Conservation (phyloP, 768 basidiomycete genomes). For the Daedaleopsis sinensis region DNA sequence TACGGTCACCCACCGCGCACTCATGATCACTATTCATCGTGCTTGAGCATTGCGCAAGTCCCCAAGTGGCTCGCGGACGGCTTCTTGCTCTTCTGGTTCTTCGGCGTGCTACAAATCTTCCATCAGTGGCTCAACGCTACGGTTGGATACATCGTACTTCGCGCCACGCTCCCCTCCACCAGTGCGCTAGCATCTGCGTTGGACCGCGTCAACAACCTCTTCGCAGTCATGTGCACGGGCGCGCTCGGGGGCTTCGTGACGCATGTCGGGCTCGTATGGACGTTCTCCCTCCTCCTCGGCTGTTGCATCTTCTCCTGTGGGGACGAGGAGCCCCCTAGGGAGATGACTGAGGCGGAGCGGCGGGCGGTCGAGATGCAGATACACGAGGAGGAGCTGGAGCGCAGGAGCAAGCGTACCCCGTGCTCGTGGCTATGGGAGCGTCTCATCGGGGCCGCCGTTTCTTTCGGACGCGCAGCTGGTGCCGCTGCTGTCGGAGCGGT, state of each 20-base stretch:
- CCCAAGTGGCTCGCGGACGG: background rate
- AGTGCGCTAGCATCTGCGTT: background rate
- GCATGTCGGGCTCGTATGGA: background rate
- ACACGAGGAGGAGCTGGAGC: too few species aligned
- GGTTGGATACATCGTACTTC: background rate
- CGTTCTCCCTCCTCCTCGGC: background rate
- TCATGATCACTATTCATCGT: background rate
- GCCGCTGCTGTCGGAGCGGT: background rate
- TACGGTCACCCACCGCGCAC: too few species aligned
- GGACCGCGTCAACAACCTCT: background rate
- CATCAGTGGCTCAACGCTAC: background rate
- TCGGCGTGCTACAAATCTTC: background rate
- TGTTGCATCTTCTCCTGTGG: too few species aligned
- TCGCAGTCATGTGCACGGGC: background rate
- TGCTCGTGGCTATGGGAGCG: too few species aligned
- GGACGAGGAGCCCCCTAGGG: too few species aligned
- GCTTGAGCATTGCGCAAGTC: background rate
- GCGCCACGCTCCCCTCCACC: background rate
- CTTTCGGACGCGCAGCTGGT: background rate
- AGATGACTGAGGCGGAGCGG: too few species aligned
- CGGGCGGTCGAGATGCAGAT: too few species aligned
- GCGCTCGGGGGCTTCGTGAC: background rate
- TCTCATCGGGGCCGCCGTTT: background rate
- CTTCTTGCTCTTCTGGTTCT: background rate
- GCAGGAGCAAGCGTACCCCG: too few species aligned